Conservation (phyloP, 1,284 basidiomycete genomes). For the Somion occarium region DNA sequence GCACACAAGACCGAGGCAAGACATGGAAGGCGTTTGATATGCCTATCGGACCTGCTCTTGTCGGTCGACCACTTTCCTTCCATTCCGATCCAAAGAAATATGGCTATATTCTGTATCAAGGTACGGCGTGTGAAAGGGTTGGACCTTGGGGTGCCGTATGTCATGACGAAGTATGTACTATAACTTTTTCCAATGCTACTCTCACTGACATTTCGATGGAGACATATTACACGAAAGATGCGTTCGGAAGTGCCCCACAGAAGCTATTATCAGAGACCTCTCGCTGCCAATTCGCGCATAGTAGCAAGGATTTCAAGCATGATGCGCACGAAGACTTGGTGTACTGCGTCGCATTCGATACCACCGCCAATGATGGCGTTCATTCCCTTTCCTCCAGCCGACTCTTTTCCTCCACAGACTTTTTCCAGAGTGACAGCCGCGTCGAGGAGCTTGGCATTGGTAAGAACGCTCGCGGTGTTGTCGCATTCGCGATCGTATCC, state of each 20-base stretch:
- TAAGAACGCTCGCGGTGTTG: constrained; percentile 78
- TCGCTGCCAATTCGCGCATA: constrained; percentile 84
- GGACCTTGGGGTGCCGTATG: constrained; percentile 63
- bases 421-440: constrained; percentile 60
- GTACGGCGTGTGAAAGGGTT: constrained; percentile 55
- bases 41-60: constrained; percentile 54
- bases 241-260: constrained; percentile 59
- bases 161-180: constrained; percentile 64
- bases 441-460: constrained; percentile 83
- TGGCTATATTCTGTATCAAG: constrained; percentile 84
- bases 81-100: constrained; percentile 68
- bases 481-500: constrained; percentile 86
- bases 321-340: constrained; percentile 70
- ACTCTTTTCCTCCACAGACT: constrained; percentile 80
- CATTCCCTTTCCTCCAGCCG: constrained; percentile 63
- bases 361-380: constrained; percentile 40
- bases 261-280: constrained; percentile 66
- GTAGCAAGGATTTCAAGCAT: constrained; percentile 72
- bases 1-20: constrained; percentile 80
- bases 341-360: constrained; percentile 85
- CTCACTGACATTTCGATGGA: constrained; percentile 18
- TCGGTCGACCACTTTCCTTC: constrained; percentile 71
- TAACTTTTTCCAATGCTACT: background rate
- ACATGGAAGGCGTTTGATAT: constrained; percentile 82
- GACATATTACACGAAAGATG: constrained; percentile 86